These are phyloP conservation scores for Metschnikowia baotianmanensis DNA, from an alignment of 805 yeast species.

Conservation along the genomic window DNA sequence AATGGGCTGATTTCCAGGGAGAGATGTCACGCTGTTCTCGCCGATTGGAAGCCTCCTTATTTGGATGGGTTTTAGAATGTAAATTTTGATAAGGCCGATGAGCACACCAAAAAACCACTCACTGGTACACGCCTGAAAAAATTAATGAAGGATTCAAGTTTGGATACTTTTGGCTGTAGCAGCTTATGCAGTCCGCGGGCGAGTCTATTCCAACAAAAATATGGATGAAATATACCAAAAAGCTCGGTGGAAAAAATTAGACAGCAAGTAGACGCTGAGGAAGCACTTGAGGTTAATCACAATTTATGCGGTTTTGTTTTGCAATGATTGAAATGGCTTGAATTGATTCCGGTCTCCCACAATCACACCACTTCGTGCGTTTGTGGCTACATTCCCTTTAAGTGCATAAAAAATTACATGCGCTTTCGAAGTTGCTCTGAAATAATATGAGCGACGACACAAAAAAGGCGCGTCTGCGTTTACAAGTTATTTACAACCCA, in stretches of 20 bases:
- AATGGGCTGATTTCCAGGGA: background rate
- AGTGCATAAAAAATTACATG: slow-evolving; percentile 5
- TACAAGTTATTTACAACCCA: too few relatives aligned
- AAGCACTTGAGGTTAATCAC: too few relatives aligned
- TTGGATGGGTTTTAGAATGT: background rate
- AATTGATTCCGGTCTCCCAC: too few relatives aligned
- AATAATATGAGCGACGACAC: background rate
- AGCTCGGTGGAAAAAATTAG: too few relatives aligned
- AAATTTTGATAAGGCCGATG: background rate
- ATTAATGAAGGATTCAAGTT: background rate
- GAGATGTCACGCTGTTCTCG: too few relatives aligned
- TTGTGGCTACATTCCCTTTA: background rate
- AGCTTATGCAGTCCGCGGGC: slow-evolving; percentile 5
- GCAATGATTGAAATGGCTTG: too few relatives aligned
- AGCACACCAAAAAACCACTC: background rate
- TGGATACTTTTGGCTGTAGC: background rate
- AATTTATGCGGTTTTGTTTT: too few relatives aligned
- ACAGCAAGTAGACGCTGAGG: too few relatives aligned
- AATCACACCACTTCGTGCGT: too few relatives aligned
- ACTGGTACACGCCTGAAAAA: background rate
- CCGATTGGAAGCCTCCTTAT: background rate
- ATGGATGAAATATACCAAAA: too few relatives aligned
- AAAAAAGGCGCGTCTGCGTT: too few relatives aligned
- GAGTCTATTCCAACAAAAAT: slow-evolving; percentile 2
- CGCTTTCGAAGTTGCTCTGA: slow-evolving; percentile 1